These are phyloP conservation scores for Xylaria sp. DNA, from an alignment of 2,329 filamentous ascomycete genomes.

Conservation along the genomic window DNA sequence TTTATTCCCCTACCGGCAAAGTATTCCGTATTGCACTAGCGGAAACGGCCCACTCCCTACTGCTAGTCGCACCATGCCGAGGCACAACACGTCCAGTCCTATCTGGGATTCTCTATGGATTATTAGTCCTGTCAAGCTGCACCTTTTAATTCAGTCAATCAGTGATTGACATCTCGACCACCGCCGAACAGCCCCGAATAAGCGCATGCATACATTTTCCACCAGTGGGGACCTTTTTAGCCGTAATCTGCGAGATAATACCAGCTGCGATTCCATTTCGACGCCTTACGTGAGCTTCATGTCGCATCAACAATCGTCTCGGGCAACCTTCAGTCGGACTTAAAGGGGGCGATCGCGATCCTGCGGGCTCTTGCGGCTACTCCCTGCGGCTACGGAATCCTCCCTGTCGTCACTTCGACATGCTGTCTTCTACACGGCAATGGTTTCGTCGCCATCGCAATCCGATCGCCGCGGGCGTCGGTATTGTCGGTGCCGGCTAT, in stretches of 20 bases:
- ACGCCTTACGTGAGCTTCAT: conserved; percentile 15
- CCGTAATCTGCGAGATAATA: neutral
- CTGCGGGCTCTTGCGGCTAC: neutral
- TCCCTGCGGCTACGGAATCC: neutral
- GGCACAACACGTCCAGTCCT: conserved; percentile 21
- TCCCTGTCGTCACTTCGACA: conserved; percentile 30
- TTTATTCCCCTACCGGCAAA: neutral
- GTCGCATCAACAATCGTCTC: conserved; percentile 5
- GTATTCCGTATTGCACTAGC: neutral
- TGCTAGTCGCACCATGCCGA: conserved; percentile 27
- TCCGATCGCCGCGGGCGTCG: conserved; percentile 80
- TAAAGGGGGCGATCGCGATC: neutral
- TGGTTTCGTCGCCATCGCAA: conserved; percentile 92
- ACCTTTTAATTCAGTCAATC: neutral
- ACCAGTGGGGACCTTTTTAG: neutral
- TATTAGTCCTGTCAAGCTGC: conserved; percentile 15
- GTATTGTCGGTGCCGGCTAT: conserved; percentile 85
- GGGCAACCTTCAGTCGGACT: neutral
- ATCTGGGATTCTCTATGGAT: too few relatives aligned
- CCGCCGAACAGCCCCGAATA: conserved; percentile 10
- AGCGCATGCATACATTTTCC: neutral
- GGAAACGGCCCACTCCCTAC: neutral
- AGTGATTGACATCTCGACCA: conserved; percentile 7
- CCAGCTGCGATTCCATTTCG: neutral
- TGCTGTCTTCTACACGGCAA: conserved; percentile 69